Evolutionary conservation across 169 alveolate genomes (phyloP).

Genomic region (Theileria luwenshuni): DNA sequence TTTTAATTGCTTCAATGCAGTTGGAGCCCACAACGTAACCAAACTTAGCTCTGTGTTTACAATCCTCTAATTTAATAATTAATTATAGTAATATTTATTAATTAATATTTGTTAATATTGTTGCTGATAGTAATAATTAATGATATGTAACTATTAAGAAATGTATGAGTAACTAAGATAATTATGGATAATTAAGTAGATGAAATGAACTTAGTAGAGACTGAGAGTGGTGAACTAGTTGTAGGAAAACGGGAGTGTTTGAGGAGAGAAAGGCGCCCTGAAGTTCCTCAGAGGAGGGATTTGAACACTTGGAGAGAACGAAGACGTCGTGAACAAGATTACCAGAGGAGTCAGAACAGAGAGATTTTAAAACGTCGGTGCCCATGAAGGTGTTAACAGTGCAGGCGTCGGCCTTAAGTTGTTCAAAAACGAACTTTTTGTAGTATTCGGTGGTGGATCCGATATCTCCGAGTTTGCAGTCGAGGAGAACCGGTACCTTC

Average conservation of each 20-base stretch:
- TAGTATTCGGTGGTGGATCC: constrained; percentile 77
- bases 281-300: constrained; percentile 65
- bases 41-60: not conserved
- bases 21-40: constrained; percentile 74
- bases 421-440: constrained; percentile 73
- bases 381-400: constrained; percentile 78
- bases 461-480: constrained; percentile 76
- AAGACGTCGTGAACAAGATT: constrained; percentile 59
- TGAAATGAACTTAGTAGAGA: constrained; percentile 26
- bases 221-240: constrained; percentile 64
- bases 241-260: constrained; percentile 62
- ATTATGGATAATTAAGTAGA: not conserved
- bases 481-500: constrained; percentile 71
- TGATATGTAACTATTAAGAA: not conserved
- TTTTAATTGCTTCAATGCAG: constrained; percentile 69
- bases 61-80: constrained; percentile 11
- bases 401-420: constrained; percentile 73
- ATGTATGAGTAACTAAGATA: not conserved
- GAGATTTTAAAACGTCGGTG: constrained; percentile 65
- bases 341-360: constrained; percentile 55
- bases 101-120: too few species aligned
- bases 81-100: not conserved
- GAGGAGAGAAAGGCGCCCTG: constrained; percentile 59
- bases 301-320: constrained; percentile 72
- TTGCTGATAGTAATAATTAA: not conserved